These are phyloP conservation scores for Candida maris DNA, from an alignment of 805 yeast species.

Conservation along the genomic window DNA sequence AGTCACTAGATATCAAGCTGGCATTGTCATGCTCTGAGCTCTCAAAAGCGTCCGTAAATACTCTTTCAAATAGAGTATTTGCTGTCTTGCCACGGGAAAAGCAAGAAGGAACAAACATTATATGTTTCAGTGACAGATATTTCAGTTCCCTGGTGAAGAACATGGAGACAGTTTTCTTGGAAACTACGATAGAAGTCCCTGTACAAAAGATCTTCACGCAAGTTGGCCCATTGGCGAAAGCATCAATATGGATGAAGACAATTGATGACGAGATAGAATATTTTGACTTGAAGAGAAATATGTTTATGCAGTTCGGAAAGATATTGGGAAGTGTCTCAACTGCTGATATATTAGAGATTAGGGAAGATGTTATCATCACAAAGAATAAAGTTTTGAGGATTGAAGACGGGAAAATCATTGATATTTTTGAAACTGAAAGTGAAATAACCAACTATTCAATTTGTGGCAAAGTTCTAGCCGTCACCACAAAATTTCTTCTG, in stretches of 20 bases:
- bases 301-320: too few relatives aligned
- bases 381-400: neutral
- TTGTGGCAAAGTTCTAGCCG: neutral
- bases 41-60: neutral
- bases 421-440: neutral
- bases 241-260: neutral
- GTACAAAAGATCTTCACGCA: neutral
- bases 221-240: neutral
- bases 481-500: neutral
- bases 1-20: neutral
- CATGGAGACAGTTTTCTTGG: neutral
- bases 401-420: neutral
- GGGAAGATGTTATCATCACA: neutral
- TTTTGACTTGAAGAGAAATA: neutral
- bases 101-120: neutral
- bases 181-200: neutral
- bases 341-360: neutral
- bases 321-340: neutral
- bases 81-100: neutral
- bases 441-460: neutral
- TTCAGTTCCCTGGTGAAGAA: constrained; percentile 4
- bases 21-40: neutral
- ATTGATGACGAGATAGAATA: neutral
- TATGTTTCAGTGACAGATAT: constrained; percentile 5
- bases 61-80: constrained; percentile 1